Conservation (phyloP, 495 filamentous ascomycete genomes). For the Zalerion maritima region DNA sequence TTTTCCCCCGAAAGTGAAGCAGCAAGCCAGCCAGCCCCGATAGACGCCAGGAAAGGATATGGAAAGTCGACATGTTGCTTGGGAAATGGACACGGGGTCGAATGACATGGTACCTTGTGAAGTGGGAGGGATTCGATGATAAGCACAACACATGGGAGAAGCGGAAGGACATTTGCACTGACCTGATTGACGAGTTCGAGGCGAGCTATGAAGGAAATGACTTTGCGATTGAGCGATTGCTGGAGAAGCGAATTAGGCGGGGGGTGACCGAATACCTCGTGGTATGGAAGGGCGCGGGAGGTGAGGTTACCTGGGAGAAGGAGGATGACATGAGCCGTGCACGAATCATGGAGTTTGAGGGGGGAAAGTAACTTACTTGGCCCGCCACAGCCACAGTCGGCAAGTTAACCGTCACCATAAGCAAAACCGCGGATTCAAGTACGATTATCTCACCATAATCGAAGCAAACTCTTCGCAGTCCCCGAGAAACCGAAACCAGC, state of each 20-base stretch:
- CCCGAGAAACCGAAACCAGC: no score
- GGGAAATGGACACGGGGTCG: constrained; percentile 10
- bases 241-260: constrained; percentile 1
- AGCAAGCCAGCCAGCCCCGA: no score
- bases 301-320: constrained; percentile 10
- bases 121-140: constrained; percentile 9
- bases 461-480: no score
- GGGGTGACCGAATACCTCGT: constrained; percentile 7
- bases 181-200: constrained; percentile 9
- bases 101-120: constrained; percentile 8
- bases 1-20: no score
- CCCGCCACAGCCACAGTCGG: no score
- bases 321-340: constrained; percentile 9
- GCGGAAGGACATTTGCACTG: constrained; percentile 6
- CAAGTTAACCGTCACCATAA: no score
- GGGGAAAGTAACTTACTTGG: no score
- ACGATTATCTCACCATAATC: no score
- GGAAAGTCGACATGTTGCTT: constrained; percentile 10
- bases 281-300: constrained; percentile 7
- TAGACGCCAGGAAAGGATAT: constrained; percentile 8
- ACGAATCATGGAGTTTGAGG: constrained; percentile 11
- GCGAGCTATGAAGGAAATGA: constrained; percentile 8
- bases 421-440: no score
- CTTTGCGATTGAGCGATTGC: constrained; percentile 1
- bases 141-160: constrained; percentile 8